Conservation (phyloP, 1,284 basidiomycete species). For the Ceratobasidium theobromae region DNA sequence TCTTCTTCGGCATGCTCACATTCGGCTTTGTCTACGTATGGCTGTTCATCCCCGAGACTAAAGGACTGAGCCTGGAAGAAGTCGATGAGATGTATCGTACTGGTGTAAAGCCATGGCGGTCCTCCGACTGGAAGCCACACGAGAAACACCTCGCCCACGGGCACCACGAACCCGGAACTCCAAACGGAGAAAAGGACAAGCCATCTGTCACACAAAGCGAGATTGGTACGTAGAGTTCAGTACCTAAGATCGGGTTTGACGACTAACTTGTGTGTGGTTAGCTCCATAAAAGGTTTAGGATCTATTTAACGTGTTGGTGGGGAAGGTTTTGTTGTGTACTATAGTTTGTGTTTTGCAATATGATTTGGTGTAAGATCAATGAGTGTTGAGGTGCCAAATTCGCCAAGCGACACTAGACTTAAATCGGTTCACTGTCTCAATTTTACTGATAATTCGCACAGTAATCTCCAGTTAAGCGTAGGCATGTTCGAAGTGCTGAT, state of each 20-base stretch:
- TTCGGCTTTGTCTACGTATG: slow-evolving; percentile 69
- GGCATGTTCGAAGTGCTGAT: too few species aligned
- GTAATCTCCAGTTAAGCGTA: too few species aligned
- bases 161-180: background rate
- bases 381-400: too few species aligned
- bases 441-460: too few species aligned
- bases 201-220: slow-evolving; percentile 3
- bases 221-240: background rate
- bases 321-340: background rate
- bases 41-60: slow-evolving; percentile 74
- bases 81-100: slow-evolving; percentile 74
- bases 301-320: too few species aligned
- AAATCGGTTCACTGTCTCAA: too few species aligned
- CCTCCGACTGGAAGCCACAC: slow-evolving; percentile 57
- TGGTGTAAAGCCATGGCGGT: slow-evolving; percentile 65
- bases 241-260: background rate
- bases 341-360: background rate
- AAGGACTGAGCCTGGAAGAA: slow-evolving; percentile 73
- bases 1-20: slow-evolving; percentile 74
- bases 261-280: too few species aligned
- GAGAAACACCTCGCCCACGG: slow-evolving; percentile 28
- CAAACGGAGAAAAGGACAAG: slow-evolving; percentile 29
- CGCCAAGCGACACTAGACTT: too few species aligned
- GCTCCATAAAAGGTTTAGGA: too few species aligned
- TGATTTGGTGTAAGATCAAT: background rate